Evolutionary conservation across 345 rosid species (phyloP).

Genomic region (Arabidopsis suecica): DNA sequence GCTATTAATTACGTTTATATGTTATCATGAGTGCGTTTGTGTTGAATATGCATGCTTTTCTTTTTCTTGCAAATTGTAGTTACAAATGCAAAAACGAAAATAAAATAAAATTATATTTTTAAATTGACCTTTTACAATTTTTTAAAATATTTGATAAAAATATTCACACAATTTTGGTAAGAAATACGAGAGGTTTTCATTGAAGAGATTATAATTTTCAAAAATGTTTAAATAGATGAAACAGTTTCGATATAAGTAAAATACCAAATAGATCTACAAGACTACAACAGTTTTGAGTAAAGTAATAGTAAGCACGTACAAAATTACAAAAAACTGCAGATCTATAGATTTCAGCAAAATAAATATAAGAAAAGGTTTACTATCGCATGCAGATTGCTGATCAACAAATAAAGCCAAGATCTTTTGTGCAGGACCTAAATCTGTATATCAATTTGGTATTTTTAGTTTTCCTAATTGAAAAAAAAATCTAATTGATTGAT

Average conservation of each 20-base stretch:
- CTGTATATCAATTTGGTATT: not conserved
- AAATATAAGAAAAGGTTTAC: constrained; percentile 2
- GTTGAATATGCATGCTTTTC: not conserved
- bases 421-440: not conserved
- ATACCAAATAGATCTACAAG: not conserved
- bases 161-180: not conserved
- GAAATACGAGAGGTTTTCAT: not conserved
- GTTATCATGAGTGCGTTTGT: not conserved
- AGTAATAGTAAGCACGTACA: not conserved
- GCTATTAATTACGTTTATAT: not conserved
- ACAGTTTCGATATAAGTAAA: not conserved
- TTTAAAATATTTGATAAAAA: not conserved
- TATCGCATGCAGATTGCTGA: constrained; percentile 12
- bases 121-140: not conserved
- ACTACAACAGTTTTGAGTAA: not conserved
- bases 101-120: not conserved
- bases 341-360: constrained; percentile 6
- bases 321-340: constrained; percentile 9
- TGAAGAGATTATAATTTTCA: not conserved
- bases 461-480: not conserved
- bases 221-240: not conserved
- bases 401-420: constrained; percentile 35
- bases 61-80: not conserved
- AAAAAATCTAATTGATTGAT: not conserved
- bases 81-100: not conserved